phyloP scores from a whole-genome alignment of 2,329 filamentous ascomycete genomes.

The Apiospora sp. region DNA sequence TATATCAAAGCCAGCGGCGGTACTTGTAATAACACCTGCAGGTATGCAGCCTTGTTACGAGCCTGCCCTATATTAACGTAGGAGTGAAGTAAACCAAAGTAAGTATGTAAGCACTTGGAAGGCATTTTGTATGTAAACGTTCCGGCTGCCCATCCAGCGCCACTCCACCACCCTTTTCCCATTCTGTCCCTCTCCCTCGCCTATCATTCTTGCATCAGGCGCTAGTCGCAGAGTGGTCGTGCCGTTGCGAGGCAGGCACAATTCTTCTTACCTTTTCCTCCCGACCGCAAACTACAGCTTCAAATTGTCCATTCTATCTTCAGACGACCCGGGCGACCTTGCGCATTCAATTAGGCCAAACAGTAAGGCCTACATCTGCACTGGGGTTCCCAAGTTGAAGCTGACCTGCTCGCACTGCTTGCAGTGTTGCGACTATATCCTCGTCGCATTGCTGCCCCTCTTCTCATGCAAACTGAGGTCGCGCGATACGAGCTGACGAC shows the following conservation, averaged over 20 bases:
- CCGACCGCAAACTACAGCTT: neutral
- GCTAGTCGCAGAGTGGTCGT: slow-evolving; percentile 7
- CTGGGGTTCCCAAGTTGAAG: neutral
- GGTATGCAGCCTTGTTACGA: neutral
- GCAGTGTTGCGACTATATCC: neutral
- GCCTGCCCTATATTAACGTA: neutral
- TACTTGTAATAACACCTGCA: neutral
- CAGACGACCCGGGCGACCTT: neutral
- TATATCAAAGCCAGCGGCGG: neutral
- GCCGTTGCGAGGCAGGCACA: neutral
- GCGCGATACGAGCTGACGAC: slow-evolving; percentile 14
- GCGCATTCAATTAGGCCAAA: neutral
- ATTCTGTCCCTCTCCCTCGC: neutral
- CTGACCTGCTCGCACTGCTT: slow-evolving; percentile 7
- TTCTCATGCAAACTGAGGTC: neutral
- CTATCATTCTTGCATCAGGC: slow-evolving; percentile 15
- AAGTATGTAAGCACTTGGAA: slow-evolving; percentile 5
- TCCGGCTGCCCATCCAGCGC: neutral
- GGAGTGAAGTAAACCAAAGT: slow-evolving; percentile 5
- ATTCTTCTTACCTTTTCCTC: neutral
- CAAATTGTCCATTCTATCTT: neutral
- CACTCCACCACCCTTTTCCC: neutral
- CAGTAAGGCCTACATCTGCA: neutral
- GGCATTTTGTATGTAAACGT: neutral
- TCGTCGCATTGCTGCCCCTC: slow-evolving; percentile 2